Evolutionary conservation across 164 flowering plant species (phyloP).

Genomic region (Magnolia officinalis): DNA sequence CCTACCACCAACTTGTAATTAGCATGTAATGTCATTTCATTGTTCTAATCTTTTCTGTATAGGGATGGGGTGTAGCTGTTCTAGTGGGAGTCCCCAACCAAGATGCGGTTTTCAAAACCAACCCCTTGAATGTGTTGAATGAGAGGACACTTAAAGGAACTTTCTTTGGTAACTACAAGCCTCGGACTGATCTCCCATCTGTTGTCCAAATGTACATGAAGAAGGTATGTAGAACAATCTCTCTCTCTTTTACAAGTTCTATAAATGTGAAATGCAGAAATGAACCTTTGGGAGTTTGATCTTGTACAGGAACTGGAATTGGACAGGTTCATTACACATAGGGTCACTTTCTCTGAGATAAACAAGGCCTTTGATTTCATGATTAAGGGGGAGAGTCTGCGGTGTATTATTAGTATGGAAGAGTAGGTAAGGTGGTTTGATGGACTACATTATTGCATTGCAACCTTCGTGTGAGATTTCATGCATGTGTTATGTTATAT

Average conservation of each 20-base stretch:
- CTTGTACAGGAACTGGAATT: conserved; percentile 13
- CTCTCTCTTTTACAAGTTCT: conserved; percentile 15
- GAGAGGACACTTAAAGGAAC: conserved; percentile 56
- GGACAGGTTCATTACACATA: conserved; percentile 30
- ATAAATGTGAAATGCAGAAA: background rate
- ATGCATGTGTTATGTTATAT: too few relatives aligned
- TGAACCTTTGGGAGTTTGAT: background rate
- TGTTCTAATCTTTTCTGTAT: background rate
- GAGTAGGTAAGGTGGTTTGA: conserved; percentile 1
- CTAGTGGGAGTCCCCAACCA: background rate
- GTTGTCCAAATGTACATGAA: conserved; percentile 49
- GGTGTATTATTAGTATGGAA: conserved; percentile 37
- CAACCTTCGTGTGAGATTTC: too few relatives aligned
- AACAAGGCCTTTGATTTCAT: conserved; percentile 38
- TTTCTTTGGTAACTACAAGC: conserved; percentile 58
- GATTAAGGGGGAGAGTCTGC: conserved; percentile 25
- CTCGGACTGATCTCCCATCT: conserved; percentile 35
- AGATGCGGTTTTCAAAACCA: background rate
- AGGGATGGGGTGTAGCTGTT: background rate
- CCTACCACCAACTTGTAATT: background rate
- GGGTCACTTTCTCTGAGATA: conserved; percentile 23
- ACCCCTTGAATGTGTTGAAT: conserved; percentile 11
- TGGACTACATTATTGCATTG: too few relatives aligned
- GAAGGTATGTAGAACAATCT: background rate
- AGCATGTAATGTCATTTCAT: background rate